Percentiles rank a stretch among this genome's conserved stretches.
Evolutionary conservation across 2,329 filamentous ascomycete species (phyloP).

Genomic region (Raffaelea ambrosiae): DNA sequence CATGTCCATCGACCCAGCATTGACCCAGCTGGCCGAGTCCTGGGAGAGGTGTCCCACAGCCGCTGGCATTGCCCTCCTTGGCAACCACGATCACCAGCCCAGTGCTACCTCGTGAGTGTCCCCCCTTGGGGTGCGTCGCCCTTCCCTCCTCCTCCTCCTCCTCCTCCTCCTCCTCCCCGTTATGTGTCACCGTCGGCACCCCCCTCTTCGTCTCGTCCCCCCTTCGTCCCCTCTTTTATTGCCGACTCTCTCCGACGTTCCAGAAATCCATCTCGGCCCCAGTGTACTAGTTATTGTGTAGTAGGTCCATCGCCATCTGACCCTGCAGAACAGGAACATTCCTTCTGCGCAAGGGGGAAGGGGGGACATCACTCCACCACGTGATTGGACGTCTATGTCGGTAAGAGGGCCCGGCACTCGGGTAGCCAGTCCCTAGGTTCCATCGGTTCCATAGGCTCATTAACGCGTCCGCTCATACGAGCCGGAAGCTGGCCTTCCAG

Average conservation of each 20-base stretch:
- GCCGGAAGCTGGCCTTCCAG: conserved; percentile 3
- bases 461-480: conserved; percentile 4
- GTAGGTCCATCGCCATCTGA: too few relatives aligned
- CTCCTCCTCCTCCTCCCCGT: background rate
- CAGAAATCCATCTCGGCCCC: background rate
- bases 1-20: too few relatives aligned
- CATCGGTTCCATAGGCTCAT: background rate
- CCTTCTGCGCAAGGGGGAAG: too few relatives aligned
- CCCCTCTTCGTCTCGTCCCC: too few relatives aligned
- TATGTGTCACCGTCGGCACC: background rate
- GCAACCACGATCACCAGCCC: background rate
- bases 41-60: background rate
- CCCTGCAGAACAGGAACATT: too few relatives aligned
- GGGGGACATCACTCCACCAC: conserved; percentile 1
- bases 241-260: background rate
- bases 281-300: too few relatives aligned
- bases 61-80: background rate
- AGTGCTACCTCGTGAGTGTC: background rate
- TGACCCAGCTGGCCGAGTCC: too few relatives aligned
- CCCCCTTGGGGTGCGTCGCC: background rate
- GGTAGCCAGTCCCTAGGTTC: background rate
- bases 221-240: too few relatives aligned
- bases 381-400: conserved; percentile 1
- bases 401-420: background rate
- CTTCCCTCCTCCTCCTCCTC: background rate